These are phyloP conservation scores for Pisolithus tinctorius DNA, from an alignment of 768 basidiomycete species.

Conservation along the genomic window DNA sequence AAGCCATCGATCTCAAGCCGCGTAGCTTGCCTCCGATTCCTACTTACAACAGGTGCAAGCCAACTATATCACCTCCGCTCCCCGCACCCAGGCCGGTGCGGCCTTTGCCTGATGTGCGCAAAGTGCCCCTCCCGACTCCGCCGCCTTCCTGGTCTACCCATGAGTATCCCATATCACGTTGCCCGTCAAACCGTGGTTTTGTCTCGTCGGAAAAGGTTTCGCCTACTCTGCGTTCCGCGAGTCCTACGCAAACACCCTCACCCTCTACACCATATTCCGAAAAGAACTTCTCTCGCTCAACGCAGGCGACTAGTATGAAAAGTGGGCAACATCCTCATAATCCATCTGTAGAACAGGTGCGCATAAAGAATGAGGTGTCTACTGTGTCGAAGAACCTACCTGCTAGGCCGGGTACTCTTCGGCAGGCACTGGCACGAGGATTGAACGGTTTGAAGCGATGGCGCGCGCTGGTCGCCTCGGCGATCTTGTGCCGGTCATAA, in stretches of 20 bases:
- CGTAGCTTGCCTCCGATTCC: conserved; percentile 25
- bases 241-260: conserved; percentile 23
- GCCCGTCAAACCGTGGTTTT: conserved; percentile 10
- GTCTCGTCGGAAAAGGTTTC: conserved; percentile 18
- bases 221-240: conserved; percentile 20
- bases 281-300: conserved; percentile 19
- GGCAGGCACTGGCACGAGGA: conserved; percentile 17
- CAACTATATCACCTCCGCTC: background rate
- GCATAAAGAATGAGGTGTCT: conserved; percentile 15
- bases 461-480: conserved; percentile 24
- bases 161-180: conserved; percentile 11
- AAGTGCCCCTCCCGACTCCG: conserved; percentile 24
- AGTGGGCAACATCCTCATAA: conserved; percentile 17
- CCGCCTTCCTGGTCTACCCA: conserved; percentile 21
- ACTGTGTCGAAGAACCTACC: conserved; percentile 12
- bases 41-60: conserved; percentile 14
- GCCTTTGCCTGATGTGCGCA: conserved; percentile 19
- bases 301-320: conserved; percentile 16
- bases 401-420: conserved; percentile 19
- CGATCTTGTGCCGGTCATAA: conserved; percentile 24
- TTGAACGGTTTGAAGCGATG: conserved; percentile 22
- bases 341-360: conserved; percentile 16
- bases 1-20: conserved; percentile 12
- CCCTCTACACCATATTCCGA: conserved; percentile 26
- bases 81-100: conserved; percentile 15